Percentiles rank a stretch among this genome's conserved stretches.
Conservation (phyloP, 257 asterid genomes). For the Haberlea rhodopensis region DNA sequence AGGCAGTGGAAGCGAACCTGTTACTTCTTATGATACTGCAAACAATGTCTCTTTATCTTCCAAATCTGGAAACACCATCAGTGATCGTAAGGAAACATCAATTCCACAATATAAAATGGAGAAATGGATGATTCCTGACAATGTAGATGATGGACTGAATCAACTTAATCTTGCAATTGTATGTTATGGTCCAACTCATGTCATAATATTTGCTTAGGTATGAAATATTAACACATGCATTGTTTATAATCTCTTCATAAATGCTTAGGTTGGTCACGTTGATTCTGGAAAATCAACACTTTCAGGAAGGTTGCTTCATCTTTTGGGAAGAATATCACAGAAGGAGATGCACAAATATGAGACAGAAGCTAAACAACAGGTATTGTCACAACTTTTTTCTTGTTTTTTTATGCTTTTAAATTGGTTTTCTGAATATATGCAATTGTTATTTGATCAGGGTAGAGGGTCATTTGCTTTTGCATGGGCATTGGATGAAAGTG, state of each 20-base stretch:
- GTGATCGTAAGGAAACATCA: slow-evolving; percentile 40
- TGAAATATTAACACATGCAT: slow-evolving; percentile 10
- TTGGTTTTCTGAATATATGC: slow-evolving; percentile 19
- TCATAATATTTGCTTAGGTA: not conserved
- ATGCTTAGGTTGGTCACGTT: slow-evolving; percentile 90
- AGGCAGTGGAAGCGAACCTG: slow-evolving; percentile 36
- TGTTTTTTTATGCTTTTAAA: slow-evolving; percentile 15
- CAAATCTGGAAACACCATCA: slow-evolving; percentile 38
- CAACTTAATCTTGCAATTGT: slow-evolving; percentile 96
- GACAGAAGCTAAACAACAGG: slow-evolving; percentile 86
- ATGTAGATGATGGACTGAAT: slow-evolving; percentile 46
- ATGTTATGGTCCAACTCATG: slow-evolving; percentile 31
- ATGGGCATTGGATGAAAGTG: slow-evolving; percentile 99
- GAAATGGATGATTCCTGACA: slow-evolving; percentile 66
- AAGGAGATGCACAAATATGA: slow-evolving; percentile 83
- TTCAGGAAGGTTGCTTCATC: slow-evolving; percentile 91
- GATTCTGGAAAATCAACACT: slow-evolving; percentile 99
- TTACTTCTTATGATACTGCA: slow-evolving; percentile 32
- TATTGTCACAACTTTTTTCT: slow-evolving; percentile 24
- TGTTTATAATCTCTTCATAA: slow-evolving; percentile 18
- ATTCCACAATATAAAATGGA: slow-evolving; percentile 55
- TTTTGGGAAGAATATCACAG: slow-evolving; percentile 77
- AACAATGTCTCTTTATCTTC: slow-evolving; percentile 47
- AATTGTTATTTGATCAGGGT: slow-evolving; percentile 56
- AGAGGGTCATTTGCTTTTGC: slow-evolving; percentile 97